Base-by-base conservation (phyloP, 495 filamentous ascomycete genomes). In the Hypoxylon rickii region DNA sequence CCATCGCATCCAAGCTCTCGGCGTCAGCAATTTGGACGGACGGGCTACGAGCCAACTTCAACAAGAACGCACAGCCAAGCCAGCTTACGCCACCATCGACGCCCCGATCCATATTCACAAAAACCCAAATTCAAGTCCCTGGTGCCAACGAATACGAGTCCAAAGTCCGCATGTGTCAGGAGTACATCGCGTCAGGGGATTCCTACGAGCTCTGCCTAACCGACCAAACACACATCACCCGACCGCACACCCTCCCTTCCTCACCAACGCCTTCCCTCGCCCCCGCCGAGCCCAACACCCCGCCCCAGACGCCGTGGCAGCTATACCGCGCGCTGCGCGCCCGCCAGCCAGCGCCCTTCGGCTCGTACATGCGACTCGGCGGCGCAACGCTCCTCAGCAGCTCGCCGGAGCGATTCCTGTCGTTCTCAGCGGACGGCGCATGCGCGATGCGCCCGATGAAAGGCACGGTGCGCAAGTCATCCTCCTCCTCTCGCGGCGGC, bases 171-270 rank as follows among this genome's bases (percentile, higher is more conserved):
- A 57, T 70, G 16, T 94, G 90, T 64, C 86, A 95, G 61, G 76
- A 80, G 12, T 78, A 81, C 57, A 87, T 98, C 47, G 76, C 83
- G 4, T 77, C 83, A 0, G 94, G 94, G 2, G 83, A 96, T 41
- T 95, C 92, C 2, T 98, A 98, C 71, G 94, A 98, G 66, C 81
- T 98, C 15, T 97, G 93, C 63, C 80, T 97, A 1, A 96, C 91
- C 0, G 83, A 83, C 18, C 84, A 89, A 61, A 90, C 88, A 3
- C 75, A 70, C 18, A 78, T 95, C 50, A 77, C 72, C n/a, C 58
- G 73, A 4, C 71, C 72, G 5, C 29, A 34, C 57, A 21, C 66
- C 63, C 19, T 65, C 46, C 17, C 44, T 39, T 2, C 31, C 31
- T 2, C 39, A n/a, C n/a, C n/a, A n/a, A n/a, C n/a, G 8, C 15